Evolutionary conservation across 305 asterid species (phyloP).

Genomic region (Fraxinus xanthoxyloides): DNA sequence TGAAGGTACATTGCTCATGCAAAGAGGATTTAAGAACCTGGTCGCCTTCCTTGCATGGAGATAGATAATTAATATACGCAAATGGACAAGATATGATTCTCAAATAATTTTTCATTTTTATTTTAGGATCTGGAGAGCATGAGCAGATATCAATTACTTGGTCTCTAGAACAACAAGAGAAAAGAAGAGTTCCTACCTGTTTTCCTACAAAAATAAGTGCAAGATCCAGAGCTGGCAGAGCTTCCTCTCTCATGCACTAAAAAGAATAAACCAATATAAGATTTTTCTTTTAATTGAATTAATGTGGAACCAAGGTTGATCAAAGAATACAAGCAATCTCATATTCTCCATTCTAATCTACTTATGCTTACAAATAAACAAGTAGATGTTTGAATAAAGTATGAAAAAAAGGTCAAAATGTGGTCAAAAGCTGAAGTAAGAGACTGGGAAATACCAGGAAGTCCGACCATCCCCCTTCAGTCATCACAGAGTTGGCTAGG

Average conservation of each 20-base stretch:
- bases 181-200: slow-evolving; percentile 49
- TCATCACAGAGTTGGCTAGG: slow-evolving; percentile 69
- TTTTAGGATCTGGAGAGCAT: not conserved
- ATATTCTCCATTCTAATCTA: not conserved
- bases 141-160: not conserved
- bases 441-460: slow-evolving; percentile 52
- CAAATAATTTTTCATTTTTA: slow-evolving; percentile 1
- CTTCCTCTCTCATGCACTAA: slow-evolving; percentile 69
- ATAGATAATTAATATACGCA: not conserved
- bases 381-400: slow-evolving; percentile 7
- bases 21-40: slow-evolving; percentile 3
- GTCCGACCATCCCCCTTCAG: slow-evolving; percentile 82
- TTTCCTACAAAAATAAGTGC: slow-evolving; percentile 79
- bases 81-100: not conserved
- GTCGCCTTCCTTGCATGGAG: slow-evolving; percentile 12
- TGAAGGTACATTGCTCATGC: not conserved
- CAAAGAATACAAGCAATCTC: not conserved
- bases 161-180: not conserved
- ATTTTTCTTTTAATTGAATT: slow-evolving; percentile 16
- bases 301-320: slow-evolving; percentile 8
- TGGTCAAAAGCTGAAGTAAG: slow-evolving; percentile 17
- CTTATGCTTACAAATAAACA: slow-evolving; percentile 6
- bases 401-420: not conserved
- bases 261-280: slow-evolving; percentile 28
- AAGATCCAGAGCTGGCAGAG: slow-evolving; percentile 51